Base-by-base conservation (phyloP, 441 rosid genomes). In the Gossypium gossypioides region DNA sequence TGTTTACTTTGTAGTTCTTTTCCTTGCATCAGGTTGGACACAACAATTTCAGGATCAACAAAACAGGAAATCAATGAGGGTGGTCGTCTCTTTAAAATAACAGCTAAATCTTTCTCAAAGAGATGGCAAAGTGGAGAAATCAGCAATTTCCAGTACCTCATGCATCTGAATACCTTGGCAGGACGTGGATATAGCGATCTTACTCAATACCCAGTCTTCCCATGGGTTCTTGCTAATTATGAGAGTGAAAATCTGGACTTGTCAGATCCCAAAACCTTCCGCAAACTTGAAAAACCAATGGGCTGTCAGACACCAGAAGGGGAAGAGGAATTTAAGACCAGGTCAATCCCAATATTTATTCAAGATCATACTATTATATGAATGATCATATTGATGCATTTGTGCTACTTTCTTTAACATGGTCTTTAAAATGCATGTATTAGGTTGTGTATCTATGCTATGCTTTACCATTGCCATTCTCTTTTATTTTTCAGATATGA, bases 51-150 rank as follows among this genome's bases (percentile, higher is more conserved):
- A 70, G 99, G 99, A 68, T 88, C 97, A 65, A 77, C 87, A 68
- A 96, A 90, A 79, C 97, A 92, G 76, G 99, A 96, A 81, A 90
- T 84, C 77, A 86, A 81, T 44, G 99, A 96, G 78, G 97, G 99
- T 52, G 81, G 97, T 74, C 97, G 99, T 57, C 89, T 96, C 65
- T 96, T 96, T 78, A 96, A 87, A 86, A 52, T 86, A 78, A 86
- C 83, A 89, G 98, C 99, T 54, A 96, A 92, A 78, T 96, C 99
- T 62, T 96, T 96, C 81, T 93, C 99, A 8, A 96, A 89, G 84
- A 88, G 99, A 79, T 96, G 99, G 99, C 98, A 96, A 81, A 96
- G 86, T 81, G 99, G 99, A 80, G 99, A 96, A 85, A 96, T 93
- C 63, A 96, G 97, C 88, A 96, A 96, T 82, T 96, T 96, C 78